phyloP scores from a whole-genome alignment of 2,329 filamentous ascomycete genomes.

The Nothomitra cinnamomea region DNA sequence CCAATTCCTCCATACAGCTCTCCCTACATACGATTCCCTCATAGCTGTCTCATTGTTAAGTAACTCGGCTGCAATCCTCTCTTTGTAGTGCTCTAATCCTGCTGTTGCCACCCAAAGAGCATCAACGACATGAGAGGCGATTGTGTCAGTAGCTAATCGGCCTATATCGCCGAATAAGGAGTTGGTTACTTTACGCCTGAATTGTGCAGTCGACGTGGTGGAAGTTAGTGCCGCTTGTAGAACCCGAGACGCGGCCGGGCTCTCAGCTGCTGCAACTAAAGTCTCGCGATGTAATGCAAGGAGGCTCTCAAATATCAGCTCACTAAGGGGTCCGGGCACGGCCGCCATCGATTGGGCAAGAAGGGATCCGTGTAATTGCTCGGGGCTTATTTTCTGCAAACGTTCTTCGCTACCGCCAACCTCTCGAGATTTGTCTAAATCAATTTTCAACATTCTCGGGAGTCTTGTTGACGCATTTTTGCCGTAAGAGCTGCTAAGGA shows the following conservation, averaged over 20 bases:
- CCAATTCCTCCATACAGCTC: conserved; percentile 60
- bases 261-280: conserved; percentile 48
- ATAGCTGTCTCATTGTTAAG: conserved; percentile 39
- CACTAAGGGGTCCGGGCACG: conserved; percentile 50
- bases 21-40: conserved; percentile 46
- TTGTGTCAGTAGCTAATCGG: conserved; percentile 41
- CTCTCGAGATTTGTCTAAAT: conserved; percentile 30
- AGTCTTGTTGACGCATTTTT: conserved; percentile 31
- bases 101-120: conserved; percentile 46
- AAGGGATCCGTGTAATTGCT: conserved; percentile 66
- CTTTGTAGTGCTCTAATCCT: conserved; percentile 48
- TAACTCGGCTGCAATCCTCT: conserved; percentile 48
- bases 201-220: conserved; percentile 34
- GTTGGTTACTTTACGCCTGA: conserved; percentile 45
- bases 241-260: conserved; percentile 39
- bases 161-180: conserved; percentile 44
- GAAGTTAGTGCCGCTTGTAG: conserved; percentile 45
- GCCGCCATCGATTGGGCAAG: conserved; percentile 65
- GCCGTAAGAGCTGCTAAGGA: conserved; percentile 40
- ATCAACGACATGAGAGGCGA: conserved; percentile 51
- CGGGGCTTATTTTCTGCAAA: conserved; percentile 23
- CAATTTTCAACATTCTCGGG: conserved; percentile 41
- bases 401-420: conserved; percentile 32
- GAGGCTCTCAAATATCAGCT: conserved; percentile 58
- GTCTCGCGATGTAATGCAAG: conserved; percentile 38